Evolutionary conservation across 768 basidiomycete genomes (phyloP).

Genomic region (Tephrocybe sp.): DNA sequence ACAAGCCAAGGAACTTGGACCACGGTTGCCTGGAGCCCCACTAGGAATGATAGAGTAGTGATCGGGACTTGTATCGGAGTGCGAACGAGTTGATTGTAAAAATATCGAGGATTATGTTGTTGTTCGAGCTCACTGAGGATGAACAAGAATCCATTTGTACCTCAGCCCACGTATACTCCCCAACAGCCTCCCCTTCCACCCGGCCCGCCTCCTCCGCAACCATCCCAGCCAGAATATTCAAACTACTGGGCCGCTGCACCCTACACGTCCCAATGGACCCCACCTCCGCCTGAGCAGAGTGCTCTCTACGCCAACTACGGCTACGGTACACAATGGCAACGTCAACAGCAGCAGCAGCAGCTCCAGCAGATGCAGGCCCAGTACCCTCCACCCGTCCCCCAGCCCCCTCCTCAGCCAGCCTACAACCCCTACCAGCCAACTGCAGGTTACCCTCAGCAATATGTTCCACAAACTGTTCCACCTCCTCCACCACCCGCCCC

Average conservation of each 20-base stretch:
- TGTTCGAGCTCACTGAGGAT: constrained; percentile 43
- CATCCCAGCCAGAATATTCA: constrained; percentile 69
- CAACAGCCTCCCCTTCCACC: constrained; percentile 79
- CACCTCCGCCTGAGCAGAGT: constrained; percentile 74
- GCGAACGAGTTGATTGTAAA: background rate
- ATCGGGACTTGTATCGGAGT: constrained; percentile 16
- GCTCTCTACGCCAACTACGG: constrained; percentile 91
- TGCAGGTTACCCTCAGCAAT: constrained; percentile 63
- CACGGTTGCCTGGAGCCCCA: constrained; percentile 69
- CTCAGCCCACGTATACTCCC: constrained; percentile 64
- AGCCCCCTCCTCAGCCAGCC: constrained; percentile 56
- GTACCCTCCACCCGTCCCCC: constrained; percentile 54
- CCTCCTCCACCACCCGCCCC: constrained; percentile 51
- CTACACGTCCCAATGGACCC: constrained; percentile 68
- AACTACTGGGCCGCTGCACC: constrained; percentile 72
- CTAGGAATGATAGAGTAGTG: constrained; percentile 19
- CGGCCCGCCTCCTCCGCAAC: constrained; percentile 74
- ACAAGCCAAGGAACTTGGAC: constrained; percentile 69
- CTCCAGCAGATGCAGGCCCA: constrained; percentile 52
- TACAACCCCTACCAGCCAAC: constrained; percentile 80
- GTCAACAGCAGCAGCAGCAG: constrained; percentile 52
- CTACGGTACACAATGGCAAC: constrained; percentile 80
- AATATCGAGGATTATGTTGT: background rate
- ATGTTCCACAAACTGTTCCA: constrained; percentile 57
- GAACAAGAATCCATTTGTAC: constrained; percentile 86